Evolutionary conservation across 495 filamentous ascomycete genomes (phyloP), one percentile per base, ranked within the genome.

Genomic region (Tirmania nivea): DNA sequence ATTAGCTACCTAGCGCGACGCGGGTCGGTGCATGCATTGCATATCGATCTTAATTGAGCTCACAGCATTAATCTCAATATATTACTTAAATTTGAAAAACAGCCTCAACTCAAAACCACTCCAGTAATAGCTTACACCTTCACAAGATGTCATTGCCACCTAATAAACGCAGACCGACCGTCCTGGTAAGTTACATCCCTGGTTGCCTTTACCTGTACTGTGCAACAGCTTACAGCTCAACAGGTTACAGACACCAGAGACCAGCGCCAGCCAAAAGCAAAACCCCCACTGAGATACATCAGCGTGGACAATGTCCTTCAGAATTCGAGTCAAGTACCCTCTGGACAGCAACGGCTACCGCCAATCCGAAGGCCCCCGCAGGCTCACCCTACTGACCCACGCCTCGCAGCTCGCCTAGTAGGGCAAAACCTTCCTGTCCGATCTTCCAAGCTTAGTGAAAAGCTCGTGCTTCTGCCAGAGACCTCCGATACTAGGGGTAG

Each of bases 301-400:
- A 92, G 85, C 11, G 92, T 99, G 62, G 90, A 99, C 67, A 94
- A 86, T 61, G 80, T 96, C 55, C 79, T 99, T 3, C 86, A 92
- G 67, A 84, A 92, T 69, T 78, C 86, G 54, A 92, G 85, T 35
- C 88, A 99, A 59, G 85, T 99, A 6, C 92, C 90, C 17, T 96
- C 90, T 0, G 87, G 84, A 66, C 88, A 96, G 67, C 84, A 34
- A 62, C 60, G 34, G 72, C 71, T n/a, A 63, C 69, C 35, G 67
- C 65, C 10, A 67, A 70, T 35, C 66, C 72, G 31, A 69, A 73
- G 35, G 56, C 65, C 17, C 65, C 66, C 55, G 36, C 65, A 48
- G 3, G 48, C 60, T 35, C 57, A 59, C 42, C 62, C 67, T 10
- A 62, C 63, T 10, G 69, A 72, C 51, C 69, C 69, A 34, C 63